Percentiles rank a stretch among this genome's conserved stretches.
Conservation (phyloP, 2,329 filamentous ascomycete species). For the Trichoderma citrinoviride region DNA sequence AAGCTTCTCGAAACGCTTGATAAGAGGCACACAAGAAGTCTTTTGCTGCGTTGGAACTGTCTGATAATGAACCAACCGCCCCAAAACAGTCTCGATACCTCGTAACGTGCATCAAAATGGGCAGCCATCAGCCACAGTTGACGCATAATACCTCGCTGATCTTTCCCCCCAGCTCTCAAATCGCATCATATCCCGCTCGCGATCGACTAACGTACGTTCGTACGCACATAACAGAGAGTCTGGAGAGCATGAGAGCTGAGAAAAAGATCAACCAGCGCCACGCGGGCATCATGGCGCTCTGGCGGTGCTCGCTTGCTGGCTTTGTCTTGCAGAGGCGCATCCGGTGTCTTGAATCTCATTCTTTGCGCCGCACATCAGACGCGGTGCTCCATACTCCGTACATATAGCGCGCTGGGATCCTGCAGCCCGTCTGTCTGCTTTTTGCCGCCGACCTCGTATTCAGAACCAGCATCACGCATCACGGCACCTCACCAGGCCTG, state of each 20-base stretch:
- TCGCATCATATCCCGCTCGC: neutral
- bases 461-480: neutral
- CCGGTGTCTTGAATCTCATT: neutral
- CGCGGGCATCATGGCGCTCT: neutral
- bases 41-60: no score
- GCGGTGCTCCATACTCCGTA: neutral
- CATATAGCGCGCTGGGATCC: constrained; percentile 11
- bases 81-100: no score
- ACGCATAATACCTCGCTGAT: constrained; percentile 6
- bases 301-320: constrained; percentile 3
- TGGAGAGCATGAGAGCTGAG: no score
- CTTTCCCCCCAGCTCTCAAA: neutral
- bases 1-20: no score
- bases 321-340: constrained; percentile 10
- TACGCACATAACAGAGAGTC: no score
- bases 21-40: no score
- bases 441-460: constrained; percentile 22
- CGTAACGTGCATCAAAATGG: no score
- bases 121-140: neutral
- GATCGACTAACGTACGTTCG: neutral
- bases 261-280: neutral
- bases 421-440: neutral
- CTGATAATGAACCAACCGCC: no score
- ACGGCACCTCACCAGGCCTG: neutral
- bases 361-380: neutral